Conservation (phyloP, 2,329 filamentous ascomycete genomes). For the Xylaria sp. region DNA sequence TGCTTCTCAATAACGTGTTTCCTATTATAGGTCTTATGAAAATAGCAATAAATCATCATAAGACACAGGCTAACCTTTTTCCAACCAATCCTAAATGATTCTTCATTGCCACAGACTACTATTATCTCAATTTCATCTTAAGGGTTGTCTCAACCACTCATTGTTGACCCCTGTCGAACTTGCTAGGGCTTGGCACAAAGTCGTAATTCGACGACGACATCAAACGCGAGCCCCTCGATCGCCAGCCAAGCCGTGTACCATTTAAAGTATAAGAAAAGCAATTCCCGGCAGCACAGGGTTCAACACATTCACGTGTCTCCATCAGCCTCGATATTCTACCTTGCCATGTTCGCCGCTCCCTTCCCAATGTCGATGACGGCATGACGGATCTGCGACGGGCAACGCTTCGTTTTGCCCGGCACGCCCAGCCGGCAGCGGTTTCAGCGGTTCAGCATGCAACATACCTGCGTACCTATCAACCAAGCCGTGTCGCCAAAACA, state of each 20-base stretch:
- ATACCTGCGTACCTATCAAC: background rate
- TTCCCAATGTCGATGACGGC: constrained; percentile 13
- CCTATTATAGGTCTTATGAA: background rate
- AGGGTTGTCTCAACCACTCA: background rate
- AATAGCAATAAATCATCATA: background rate
- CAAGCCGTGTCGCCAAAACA: constrained; percentile 11
- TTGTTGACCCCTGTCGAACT: background rate
- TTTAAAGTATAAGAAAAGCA: constrained; percentile 15
- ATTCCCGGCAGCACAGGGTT: background rate
- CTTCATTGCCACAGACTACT: background rate
- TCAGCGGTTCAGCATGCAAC: constrained; percentile 22
- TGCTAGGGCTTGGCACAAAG: constrained; percentile 1
- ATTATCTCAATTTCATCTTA: background rate
- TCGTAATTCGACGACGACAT: background rate
- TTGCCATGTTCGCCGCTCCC: constrained; percentile 10
- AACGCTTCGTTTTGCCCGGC: constrained; percentile 21
- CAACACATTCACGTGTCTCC: background rate
- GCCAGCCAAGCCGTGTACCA: constrained; percentile 13
- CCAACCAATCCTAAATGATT: background rate
- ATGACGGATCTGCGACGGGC: constrained; percentile 34
- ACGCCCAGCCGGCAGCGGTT: constrained; percentile 26
- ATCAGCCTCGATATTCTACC: background rate
- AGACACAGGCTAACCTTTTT: background rate
- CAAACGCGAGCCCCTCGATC: constrained; percentile 19
- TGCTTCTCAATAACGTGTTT: background rate